phyloP scores from a whole-genome alignment of 345 rosid genomes.

The Nasturtium officinale region DNA sequence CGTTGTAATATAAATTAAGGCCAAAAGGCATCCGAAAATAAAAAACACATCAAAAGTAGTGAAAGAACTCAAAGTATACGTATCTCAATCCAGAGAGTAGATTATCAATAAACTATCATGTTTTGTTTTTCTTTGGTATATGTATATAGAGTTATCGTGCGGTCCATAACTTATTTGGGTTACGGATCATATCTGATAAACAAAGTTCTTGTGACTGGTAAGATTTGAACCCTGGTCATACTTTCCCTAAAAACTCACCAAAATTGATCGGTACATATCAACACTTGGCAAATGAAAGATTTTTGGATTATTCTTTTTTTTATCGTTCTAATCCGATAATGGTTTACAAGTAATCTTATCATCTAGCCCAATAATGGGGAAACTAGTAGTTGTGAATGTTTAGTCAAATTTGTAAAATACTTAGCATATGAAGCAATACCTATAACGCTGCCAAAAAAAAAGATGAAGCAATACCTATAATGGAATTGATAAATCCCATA shows the following conservation, averaged over 20 bases:
- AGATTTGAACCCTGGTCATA: background rate
- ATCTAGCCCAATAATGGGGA: background rate
- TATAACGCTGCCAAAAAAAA: background rate
- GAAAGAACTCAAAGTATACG: too few species aligned
- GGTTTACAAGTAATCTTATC: background rate
- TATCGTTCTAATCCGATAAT: background rate
- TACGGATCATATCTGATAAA: background rate
- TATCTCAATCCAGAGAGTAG: too few species aligned
- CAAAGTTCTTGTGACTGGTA: background rate
- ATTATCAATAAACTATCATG: background rate
- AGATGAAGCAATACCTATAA: background rate
- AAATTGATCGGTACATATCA: background rate
- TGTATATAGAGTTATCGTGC: background rate
- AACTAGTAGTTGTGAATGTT: background rate
- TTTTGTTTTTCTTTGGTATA: background rate
- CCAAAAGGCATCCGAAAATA: too few species aligned
- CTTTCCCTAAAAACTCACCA: background rate
- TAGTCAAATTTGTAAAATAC: slow-evolving; percentile 2
- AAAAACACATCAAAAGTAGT: too few species aligned
- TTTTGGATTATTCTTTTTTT: background rate
- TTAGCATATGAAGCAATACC: slow-evolving; percentile 5
- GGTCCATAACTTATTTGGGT: background rate
- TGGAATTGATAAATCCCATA: background rate
- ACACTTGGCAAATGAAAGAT: background rate
- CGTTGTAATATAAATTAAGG: too few species aligned